phyloP scores from a whole-genome alignment of 2,329 filamentous ascomycete species.

The Pseudophaeomoniella oleicola region DNA sequence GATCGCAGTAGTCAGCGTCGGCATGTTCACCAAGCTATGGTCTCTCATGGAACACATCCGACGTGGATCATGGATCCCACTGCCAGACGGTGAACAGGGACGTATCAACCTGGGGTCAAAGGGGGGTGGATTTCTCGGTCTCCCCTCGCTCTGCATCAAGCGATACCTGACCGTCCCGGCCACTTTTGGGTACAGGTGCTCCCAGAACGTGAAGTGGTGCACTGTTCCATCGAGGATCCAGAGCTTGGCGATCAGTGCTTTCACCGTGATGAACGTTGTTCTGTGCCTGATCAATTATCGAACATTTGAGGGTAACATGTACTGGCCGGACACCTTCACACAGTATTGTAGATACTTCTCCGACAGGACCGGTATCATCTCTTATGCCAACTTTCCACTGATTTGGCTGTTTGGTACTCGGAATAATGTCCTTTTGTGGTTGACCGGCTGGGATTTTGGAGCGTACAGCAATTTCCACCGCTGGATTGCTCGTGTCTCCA shows the following conservation, averaged over 20 bases:
- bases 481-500: slow-evolving; percentile 48
- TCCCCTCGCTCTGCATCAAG: neutral
- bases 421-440: slow-evolving; percentile 52
- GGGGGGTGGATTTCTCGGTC: neutral
- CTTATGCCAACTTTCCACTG: slow-evolving; percentile 48
- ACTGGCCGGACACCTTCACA: neutral
- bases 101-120: neutral
- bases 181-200: neutral
- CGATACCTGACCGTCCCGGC: neutral
- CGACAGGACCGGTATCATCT: slow-evolving; percentile 50
- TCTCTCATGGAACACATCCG: neutral
- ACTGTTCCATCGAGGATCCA: neutral
- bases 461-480: slow-evolving; percentile 56
- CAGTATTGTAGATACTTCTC: slow-evolving; percentile 36
- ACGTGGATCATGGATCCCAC: neutral
- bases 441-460: slow-evolving; percentile 54
- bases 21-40: neutral
- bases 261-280: neutral
- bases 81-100: neutral
- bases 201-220: neutral
- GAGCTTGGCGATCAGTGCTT: neutral
- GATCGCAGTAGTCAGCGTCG: neutral
- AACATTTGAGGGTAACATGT: neutral
- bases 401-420: slow-evolving; percentile 54
- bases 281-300: neutral